Evolutionary conservation across 257 asterid species (phyloP).

Genomic region (Gentiana macrophylla): DNA sequence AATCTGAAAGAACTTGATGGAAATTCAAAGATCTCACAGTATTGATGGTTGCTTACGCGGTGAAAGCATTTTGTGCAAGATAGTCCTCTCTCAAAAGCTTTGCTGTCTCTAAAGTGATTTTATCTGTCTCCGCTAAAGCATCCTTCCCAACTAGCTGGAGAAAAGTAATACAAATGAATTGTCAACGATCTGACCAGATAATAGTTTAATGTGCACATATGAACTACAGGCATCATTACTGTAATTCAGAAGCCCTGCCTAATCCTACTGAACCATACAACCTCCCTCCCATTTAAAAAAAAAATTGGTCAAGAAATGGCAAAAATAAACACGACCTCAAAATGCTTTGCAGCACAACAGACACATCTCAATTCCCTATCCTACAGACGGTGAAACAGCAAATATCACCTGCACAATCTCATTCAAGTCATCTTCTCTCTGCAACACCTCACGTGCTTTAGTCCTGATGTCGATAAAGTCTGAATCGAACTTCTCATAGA

Average conservation of each 20-base stretch:
- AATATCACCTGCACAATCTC: constrained; percentile 43
- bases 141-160: constrained; percentile 97
- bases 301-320: too few species aligned
- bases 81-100: constrained; percentile 99
- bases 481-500: constrained; percentile 90
- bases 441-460: constrained; percentile 98
- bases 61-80: constrained; percentile 98
- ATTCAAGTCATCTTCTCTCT: constrained; percentile 93
- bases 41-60: constrained; percentile 49
- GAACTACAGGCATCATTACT: too few species aligned
- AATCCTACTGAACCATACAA: too few species aligned
- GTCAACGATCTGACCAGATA: too few species aligned
- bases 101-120: constrained; percentile 93
- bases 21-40: not conserved
- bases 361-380: not conserved
- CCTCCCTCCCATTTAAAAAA: too few species aligned
- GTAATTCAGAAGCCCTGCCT: too few species aligned
- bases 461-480: constrained; percentile 95
- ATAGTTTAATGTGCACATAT: too few species aligned
- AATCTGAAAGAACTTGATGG: not conserved
- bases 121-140: constrained; percentile 96
- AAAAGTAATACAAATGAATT: not conserved
- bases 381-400: not conserved
- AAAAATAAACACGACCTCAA: too few species aligned
- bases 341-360: not conserved